These are phyloP conservation scores for Fonsecaea multimorphosa DNA, from an alignment of 2,329 filamentous ascomycete genomes.

Conservation along the genomic window DNA sequence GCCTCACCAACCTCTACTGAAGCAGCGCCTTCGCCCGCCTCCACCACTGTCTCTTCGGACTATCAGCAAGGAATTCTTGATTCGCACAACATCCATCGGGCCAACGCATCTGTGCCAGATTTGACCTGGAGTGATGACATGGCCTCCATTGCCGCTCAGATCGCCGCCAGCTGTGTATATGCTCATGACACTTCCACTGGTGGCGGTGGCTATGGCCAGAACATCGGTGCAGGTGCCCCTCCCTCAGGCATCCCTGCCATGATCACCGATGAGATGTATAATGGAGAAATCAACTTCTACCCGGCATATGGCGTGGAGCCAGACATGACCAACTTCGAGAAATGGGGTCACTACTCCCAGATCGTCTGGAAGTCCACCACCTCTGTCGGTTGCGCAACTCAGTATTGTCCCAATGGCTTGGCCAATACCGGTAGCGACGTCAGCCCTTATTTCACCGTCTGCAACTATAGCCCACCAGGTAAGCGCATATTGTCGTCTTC, in stretches of 20 bases:
- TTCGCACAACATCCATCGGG: conserved; percentile 85
- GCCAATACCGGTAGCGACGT: conserved; percentile 50
- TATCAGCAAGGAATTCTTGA: conserved; percentile 55
- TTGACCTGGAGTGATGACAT: conserved; percentile 71
- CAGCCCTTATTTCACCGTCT: conserved; percentile 76
- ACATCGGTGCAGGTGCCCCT: conserved; percentile 75
- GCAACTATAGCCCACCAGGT: conserved; percentile 83
- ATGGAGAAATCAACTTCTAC: conserved; percentile 70
- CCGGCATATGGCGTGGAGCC: conserved; percentile 68
- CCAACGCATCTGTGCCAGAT: conserved; percentile 74
- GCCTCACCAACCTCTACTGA: conserved; percentile 20
- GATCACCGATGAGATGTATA: conserved; percentile 88
- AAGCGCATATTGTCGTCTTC: conserved; percentile 46
- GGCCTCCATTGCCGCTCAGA: conserved; percentile 66
- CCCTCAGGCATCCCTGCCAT: conserved; percentile 67
- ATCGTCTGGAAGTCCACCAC: conserved; percentile 71
- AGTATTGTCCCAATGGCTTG: conserved; percentile 51
- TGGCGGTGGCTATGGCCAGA: conserved; percentile 80
- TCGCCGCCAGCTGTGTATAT: conserved; percentile 73
- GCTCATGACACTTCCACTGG: conserved; percentile 77
- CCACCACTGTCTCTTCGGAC: conserved; percentile 41
- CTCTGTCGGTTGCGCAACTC: conserved; percentile 67
- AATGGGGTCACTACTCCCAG: conserved; percentile 78
- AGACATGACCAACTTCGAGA: conserved; percentile 65
- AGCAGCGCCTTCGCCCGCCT: conserved; percentile 16